Evolutionary conservation across 2,329 filamentous ascomycete genomes (phyloP).

Genomic region (Diaporthe ampelina): DNA sequence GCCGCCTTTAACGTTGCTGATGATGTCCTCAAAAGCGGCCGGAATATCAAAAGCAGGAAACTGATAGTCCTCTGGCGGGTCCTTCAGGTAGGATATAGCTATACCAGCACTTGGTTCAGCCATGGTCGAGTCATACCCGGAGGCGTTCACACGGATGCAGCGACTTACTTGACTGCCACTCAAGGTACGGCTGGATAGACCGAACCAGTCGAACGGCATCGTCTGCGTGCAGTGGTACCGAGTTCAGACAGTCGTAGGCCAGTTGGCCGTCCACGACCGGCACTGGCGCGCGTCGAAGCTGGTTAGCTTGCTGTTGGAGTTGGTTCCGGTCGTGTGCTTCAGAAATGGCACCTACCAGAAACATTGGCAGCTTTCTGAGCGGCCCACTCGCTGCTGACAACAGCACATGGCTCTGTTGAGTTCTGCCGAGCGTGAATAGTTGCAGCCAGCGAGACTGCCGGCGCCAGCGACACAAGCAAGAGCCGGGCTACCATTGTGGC

Average conservation of each 20-base stretch:
- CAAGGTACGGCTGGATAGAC: conserved; percentile 26
- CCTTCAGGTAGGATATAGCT: conserved; percentile 25
- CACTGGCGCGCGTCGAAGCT: background rate
- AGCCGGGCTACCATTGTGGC: background rate
- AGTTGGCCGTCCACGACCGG: conserved; percentile 32
- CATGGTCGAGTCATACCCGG: background rate
- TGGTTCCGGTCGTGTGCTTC: background rate
- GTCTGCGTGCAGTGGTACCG: conserved; percentile 30
- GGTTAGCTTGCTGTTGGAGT: background rate
- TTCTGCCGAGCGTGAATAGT: conserved; percentile 21
- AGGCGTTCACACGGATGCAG: background rate
- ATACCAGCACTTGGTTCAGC: background rate
- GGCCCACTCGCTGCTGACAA: conserved; percentile 30
- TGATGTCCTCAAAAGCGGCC: conserved; percentile 27
- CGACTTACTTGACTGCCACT: conserved; percentile 36
- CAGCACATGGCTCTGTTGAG: conserved; percentile 29
- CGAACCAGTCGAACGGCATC: conserved; percentile 31
- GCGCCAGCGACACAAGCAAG: background rate
- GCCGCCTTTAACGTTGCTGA: conserved; percentile 26
- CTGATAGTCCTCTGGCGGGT: conserved; percentile 22
- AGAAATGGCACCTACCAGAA: background rate
- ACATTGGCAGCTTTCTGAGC: conserved; percentile 33
- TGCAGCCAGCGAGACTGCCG: conserved; percentile 5
- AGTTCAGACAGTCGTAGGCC: conserved; percentile 37
- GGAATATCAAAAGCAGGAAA: conserved; percentile 34